Base-by-base conservation (phyloP, 2,329 filamentous ascomycete species). In the Nemania abortiva region DNA sequence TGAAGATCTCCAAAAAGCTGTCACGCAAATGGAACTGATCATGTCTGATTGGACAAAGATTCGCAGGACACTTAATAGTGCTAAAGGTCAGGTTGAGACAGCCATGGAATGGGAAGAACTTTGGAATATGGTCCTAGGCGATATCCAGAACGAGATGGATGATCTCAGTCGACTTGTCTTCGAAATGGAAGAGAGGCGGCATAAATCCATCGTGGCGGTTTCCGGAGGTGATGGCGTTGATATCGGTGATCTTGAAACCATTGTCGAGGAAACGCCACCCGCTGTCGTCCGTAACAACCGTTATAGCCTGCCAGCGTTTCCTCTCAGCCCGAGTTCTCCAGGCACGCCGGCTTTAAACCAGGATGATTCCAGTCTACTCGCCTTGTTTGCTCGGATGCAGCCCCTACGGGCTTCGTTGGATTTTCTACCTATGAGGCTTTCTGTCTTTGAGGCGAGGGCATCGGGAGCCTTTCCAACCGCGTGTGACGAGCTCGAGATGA, bases 61-160 rank as follows among this genome's bases (percentile, higher is more conserved):
- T 75, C 92, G 94, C 75, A 85, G 84, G 50, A 91, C 92, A 1
- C 83, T 99, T 59, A 92, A 91, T 71, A 90, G 83, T 29, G 92
- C 97, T 65, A 97, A 97, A 79, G 88, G 88, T 56, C 95, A 98
- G 77, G 95, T 99, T 20, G 96, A 98, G 80, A 90, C 97, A 67
- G 96, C 96, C 55, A 97, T 98, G 94, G 96, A 99, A 78, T 99
- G 95, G 95, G 95, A 98, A 80, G 95, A 98, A 81, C 85, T 99
- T 42, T 98, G 96, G 95, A 94, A 94, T 75, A 93, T 88, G 72
- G 95, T 98, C 2, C 85, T 99, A 2, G 95, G 95, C 53, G 95
- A 98, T 78, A 97, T 98, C 70, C 93, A 95, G 61, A 90, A 91
- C 70, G 96, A 99, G 81, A 91, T 89, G 77, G 92, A 96, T 72